phyloP scores from a whole-genome alignment of 345 rosid genomes.

The Gossypium stocksii region DNA sequence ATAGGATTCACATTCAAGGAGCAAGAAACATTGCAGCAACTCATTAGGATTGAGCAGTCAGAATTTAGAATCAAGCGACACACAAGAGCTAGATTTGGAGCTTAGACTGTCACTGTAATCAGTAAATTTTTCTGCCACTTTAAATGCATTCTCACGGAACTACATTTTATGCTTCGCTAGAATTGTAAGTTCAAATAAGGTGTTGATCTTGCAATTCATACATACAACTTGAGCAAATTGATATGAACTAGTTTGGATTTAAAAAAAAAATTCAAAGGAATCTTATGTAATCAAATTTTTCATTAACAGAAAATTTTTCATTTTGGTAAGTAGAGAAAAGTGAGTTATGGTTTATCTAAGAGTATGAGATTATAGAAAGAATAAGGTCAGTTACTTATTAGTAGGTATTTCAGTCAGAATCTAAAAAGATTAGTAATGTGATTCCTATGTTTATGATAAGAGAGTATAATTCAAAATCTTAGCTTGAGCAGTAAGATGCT shows the following conservation, averaged over 20 bases:
- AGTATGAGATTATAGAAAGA: too few species aligned
- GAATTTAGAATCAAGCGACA: conserved; percentile 62
- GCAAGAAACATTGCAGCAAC: conserved; percentile 37
- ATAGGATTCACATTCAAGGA: conserved; percentile 38
- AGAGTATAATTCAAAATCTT: too few species aligned
- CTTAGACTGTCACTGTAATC: conserved; percentile 63
- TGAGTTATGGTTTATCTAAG: too few species aligned
- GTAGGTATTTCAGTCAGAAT: too few species aligned
- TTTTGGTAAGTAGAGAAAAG: too few species aligned
- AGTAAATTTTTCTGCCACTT: background rate
- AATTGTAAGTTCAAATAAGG: conserved; percentile 14
- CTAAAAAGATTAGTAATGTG: too few species aligned
- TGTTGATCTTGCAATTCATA: conserved; percentile 1
- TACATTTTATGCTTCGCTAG: background rate
- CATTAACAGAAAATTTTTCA: too few species aligned
- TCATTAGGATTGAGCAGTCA: conserved; percentile 63
- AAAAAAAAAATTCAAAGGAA: too few species aligned
- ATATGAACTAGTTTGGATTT: background rate
- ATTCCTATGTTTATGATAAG: too few species aligned
- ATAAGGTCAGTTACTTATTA: too few species aligned
- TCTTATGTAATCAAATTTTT: too few species aligned
- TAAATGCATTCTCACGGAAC: background rate
- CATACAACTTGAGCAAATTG: conserved; percentile 15
- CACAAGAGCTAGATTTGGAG: conserved; percentile 85
- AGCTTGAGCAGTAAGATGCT: too few species aligned